phyloP scores from a whole-genome alignment of 768 basidiomycete genomes.

The Rhodosporidiobolus odoratus region DNA sequence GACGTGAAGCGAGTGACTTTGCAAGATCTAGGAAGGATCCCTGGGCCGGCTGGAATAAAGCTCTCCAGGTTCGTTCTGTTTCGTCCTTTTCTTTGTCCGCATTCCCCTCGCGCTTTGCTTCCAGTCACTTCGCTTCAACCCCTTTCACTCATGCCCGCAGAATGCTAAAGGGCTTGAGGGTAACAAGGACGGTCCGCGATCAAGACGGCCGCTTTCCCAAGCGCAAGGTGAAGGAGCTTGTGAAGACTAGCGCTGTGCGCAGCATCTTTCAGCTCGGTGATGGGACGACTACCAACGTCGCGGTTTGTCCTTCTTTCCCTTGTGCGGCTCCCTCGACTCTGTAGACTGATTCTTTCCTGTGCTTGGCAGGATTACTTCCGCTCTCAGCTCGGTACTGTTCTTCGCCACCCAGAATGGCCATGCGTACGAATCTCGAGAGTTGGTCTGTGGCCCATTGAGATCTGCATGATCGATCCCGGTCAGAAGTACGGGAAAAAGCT shows the following conservation, averaged over 20 bases:
- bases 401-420: conserved; percentile 18
- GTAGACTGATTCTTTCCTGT: background rate
- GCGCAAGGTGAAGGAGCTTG: conserved; percentile 14
- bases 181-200: conserved; percentile 1
- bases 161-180: conserved; percentile 7
- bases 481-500: conserved; percentile 22
- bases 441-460: conserved; percentile 17
- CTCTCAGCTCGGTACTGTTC: background rate
- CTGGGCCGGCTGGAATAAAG: background rate
- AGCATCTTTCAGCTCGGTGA: background rate
- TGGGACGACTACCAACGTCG: background rate
- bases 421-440: conserved; percentile 7
- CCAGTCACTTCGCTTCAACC: too few species aligned
- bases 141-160: background rate
- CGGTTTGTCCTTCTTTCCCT: background rate
- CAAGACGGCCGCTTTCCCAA: background rate
- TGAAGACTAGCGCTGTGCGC: background rate
- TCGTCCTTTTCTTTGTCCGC: background rate
- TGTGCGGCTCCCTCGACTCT: background rate
- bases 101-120: background rate
- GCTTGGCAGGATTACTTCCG: conserved; percentile 8
- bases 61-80: background rate
- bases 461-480: conserved; percentile 5
- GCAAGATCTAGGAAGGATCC: background rate
- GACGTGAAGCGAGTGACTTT: background rate